Conservation (phyloP, 805 yeast species). For the Saturnispora saitoi region DNA sequence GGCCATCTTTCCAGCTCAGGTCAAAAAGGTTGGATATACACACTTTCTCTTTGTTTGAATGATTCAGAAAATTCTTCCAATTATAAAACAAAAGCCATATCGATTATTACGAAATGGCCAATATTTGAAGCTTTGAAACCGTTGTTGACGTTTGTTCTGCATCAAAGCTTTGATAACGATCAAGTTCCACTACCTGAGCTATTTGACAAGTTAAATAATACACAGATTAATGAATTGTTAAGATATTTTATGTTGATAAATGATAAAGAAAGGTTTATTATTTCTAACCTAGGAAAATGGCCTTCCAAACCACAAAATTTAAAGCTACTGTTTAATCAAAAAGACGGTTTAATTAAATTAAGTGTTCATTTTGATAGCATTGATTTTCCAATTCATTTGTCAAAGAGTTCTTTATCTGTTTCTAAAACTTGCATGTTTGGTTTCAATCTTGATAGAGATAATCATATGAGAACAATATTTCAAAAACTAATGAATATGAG, state of each 20-base stretch:
- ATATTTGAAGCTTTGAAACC: conserved; percentile 44
- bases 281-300: conserved; percentile 11
- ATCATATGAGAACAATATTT: conserved; percentile 18
- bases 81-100: conserved; percentile 34
- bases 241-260: conserved; percentile 12
- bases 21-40: not conserved
- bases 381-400: conserved; percentile 26
- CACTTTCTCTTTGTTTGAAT: conserved; percentile 23
- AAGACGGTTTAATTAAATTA: conserved; percentile 19
- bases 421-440: conserved; percentile 25
- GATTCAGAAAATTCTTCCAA: conserved; percentile 16
- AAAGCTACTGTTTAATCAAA: conserved; percentile 10
- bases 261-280: conserved; percentile 16
- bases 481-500: conserved; percentile 7
- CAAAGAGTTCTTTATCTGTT: conserved; percentile 22
- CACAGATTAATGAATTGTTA: conserved; percentile 26
- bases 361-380: conserved; percentile 16
- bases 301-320: conserved; percentile 8
- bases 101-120: conserved; percentile 36
- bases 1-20: not conserved
- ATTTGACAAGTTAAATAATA: conserved; percentile 14
- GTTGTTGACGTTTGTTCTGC: conserved; percentile 37
- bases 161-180: conserved; percentile 24
- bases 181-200: conserved; percentile 1
- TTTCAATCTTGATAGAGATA: conserved; percentile 24